Conservation (phyloP, 352 stramenopile species). For the Phytophthora tentaculata region DNA sequence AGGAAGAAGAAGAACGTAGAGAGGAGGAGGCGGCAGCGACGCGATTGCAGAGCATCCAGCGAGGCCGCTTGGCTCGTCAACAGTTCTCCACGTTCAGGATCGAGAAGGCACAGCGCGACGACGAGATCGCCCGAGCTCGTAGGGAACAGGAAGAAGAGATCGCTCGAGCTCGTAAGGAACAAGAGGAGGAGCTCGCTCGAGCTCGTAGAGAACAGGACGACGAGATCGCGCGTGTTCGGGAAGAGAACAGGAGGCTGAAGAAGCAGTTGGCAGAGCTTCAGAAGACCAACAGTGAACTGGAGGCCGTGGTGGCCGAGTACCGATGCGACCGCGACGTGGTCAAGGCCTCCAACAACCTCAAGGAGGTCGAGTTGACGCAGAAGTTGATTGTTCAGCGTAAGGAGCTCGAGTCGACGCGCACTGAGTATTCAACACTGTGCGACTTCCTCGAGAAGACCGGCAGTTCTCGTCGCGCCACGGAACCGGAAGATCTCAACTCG, state of each 20-base stretch:
- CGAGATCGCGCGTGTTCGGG: constrained; percentile 47
- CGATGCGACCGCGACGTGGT: constrained; percentile 61
- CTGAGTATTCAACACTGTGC: constrained; percentile 55
- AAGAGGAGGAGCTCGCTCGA: constrained; percentile 25
- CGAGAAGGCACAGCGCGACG: constrained; percentile 38
- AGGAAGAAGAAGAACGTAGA: constrained; percentile 17
- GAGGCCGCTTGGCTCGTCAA: constrained; percentile 51
- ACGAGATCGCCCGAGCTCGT: constrained; percentile 44
- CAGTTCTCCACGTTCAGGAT: constrained; percentile 63
- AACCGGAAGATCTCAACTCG: constrained; percentile 52
- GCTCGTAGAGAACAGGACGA: constrained; percentile 29
- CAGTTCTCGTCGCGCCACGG: constrained; percentile 51
- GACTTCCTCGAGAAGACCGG: constrained; percentile 57
- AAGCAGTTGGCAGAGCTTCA: constrained; percentile 64
- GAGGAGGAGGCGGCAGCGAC: constrained; percentile 34
- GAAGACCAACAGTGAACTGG: constrained; percentile 64
- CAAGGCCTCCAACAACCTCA: constrained; percentile 60
- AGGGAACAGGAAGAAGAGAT: constrained; percentile 46
- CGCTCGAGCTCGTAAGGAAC: constrained; percentile 40
- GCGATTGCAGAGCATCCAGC: constrained; percentile 50
- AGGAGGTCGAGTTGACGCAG: constrained; percentile 63
- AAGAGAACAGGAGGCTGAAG: constrained; percentile 65
- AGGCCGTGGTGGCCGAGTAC: constrained; percentile 64
- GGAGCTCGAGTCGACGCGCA: constrained; percentile 46
- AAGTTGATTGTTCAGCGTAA: constrained; percentile 57